Base-by-base conservation (phyloP, 169 alveolate genomes). In the Miamiensis avidus region DNA sequence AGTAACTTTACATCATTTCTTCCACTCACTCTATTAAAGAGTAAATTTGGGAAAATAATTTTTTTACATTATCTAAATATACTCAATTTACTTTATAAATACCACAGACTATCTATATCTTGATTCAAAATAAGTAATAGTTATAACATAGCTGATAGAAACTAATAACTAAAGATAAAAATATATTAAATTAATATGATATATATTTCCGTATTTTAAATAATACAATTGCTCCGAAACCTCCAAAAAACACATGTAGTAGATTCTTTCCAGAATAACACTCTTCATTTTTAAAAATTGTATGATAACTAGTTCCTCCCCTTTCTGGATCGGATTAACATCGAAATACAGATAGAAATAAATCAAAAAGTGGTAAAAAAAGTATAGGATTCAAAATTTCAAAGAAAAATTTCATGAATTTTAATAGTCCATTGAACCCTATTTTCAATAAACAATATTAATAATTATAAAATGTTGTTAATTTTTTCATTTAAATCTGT, bases 201-300 rank as follows among this genome's bases (percentile, higher is more conserved):
- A n/a, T n/a, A 49, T 49, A 49, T 49, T 49, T 49, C 26, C 69
- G 69, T 11, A 49, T 49, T 49, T 20, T 49, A 31, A 86, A 64
- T 1, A 79, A 31, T 0, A 86, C 69, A 1, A 86, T 28, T 11
- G 84, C 83, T 31, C 84, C 86, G 25, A 86, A 75, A 0, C 74
- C 82, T 31, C 84, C 83, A 28, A 81, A 79, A 75, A 86, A 86
- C 30, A 75, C 72, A 75, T 86, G 90, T 29, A 86, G 65, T 33
- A 86, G 75, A 65, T 86, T 74, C 30, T 79, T 86, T 49, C 90
- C 90, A 64, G 83, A 29, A 75, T 86, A 86, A 82, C 90, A 86
- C 81, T 79, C 74, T 49, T 0, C 1, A 65, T 86, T 86, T 29
- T 31, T 26, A 65, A 74, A 86, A 73, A 74, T 74, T 30, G 28